phyloP scores from a whole-genome alignment of 1,284 basidiomycete species.

The Hemileccinum hortonii region DNA sequence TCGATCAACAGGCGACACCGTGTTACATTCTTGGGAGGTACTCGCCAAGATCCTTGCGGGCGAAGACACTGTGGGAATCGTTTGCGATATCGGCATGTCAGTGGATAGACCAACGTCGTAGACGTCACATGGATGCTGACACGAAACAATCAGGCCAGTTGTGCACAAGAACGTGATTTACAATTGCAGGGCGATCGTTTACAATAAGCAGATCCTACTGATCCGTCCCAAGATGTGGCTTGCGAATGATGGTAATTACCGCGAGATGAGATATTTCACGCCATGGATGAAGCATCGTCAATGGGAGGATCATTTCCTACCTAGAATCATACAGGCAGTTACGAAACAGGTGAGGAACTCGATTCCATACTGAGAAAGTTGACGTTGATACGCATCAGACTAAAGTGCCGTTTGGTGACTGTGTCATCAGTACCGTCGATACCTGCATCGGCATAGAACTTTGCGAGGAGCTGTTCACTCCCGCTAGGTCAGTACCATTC shows the following conservation, averaged over 20 bases:
- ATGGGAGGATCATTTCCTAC: constrained; percentile 88
- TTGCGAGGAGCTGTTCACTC: constrained; percentile 97
- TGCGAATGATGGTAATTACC: constrained; percentile 98
- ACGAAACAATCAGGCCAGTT: constrained; percentile 68
- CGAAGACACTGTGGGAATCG: constrained; percentile 73
- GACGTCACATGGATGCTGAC: constrained; percentile 2
- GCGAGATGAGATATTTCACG: constrained; percentile 94
- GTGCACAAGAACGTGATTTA: constrained; percentile 97
- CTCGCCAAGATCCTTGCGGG: constrained; percentile 83
- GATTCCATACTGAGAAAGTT: background rate
- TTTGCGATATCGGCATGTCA: constrained; percentile 94
- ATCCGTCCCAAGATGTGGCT: constrained; percentile 99
- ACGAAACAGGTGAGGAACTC: constrained; percentile 74
- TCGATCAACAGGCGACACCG: constrained; percentile 73
- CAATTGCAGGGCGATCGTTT: constrained; percentile 91
- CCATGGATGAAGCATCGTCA: constrained; percentile 90
- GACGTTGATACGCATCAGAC: constrained; percentile 36
- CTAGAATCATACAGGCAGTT: constrained; percentile 80
- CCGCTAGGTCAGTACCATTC: constrained; percentile 65
- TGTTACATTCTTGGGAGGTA: constrained; percentile 96
- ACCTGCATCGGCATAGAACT: constrained; percentile 95
- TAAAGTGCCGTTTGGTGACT: constrained; percentile 94
- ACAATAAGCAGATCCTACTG: constrained; percentile 83
- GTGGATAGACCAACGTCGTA: constrained; percentile 28
- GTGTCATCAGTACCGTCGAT: constrained; percentile 89